Base-by-base conservation (phyloP, 169 alveolate species). In the Ichthyophthirius multifiliis region DNA sequence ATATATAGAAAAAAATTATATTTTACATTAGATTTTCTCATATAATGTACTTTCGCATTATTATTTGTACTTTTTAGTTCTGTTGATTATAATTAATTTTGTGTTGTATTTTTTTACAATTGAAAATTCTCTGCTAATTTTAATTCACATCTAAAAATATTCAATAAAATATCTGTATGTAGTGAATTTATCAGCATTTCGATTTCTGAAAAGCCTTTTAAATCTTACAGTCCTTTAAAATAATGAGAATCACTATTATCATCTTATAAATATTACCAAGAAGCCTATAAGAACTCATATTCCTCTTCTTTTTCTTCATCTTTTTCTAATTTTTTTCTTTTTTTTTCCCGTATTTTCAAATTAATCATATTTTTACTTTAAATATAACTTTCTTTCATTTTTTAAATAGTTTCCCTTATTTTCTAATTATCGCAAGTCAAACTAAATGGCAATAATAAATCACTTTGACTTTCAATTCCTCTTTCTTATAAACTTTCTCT, bases 241-340 rank as follows among this genome's bases (percentile, higher is more conserved):
- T 80, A 35, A 2, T 43, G 43, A 12, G 80, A 18, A 35, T 79
- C 85, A 10, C 48, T 79, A 27, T 79, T 79, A 23, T 79, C 85
- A 35, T 79, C 85, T 0, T 74, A 43, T 20, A 79, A 45, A 34
- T 64, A 37, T 15, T 48, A 43, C 47, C 39, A n/a, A 32, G 34
- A 41, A 6, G 85, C 76, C 82, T 84, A 62, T 30, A 79, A 35
- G 45, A 73, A 20, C 82, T 82, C 81, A 47, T 75, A 76, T 88
- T 84, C 76, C 64, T 55, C 71, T 76, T 80, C 81, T 74, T 87
- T 48, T 44, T 82, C 83, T 32, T 89, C 92, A 75, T 85, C 94
- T 27, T 80, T 87, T 73, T 89, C 92, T 64, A 85, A 83, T 75
- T 65, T 77, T 15, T 31, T 80, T 67, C 86, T 82, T 71, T 76